A percentile compares a stretch with the other conserved stretches of the same genome.
Conservation (phyloP, 2,329 filamentous ascomycete species). For the Didymellaceae sp. region DNA sequence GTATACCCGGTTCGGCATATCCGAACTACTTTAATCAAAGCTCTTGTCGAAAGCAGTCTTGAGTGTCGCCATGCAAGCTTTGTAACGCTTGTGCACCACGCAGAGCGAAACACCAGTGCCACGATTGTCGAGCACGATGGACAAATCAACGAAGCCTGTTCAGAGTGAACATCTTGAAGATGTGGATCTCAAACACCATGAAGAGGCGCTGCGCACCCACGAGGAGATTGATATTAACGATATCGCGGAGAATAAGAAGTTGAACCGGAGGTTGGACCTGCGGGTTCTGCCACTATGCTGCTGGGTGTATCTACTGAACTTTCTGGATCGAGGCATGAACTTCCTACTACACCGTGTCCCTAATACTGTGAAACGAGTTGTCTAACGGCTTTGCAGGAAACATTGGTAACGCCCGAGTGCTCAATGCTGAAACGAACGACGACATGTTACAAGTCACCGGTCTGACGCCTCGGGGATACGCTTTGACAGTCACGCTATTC, state of each 20-base stretch:
- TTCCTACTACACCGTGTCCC: neutral
- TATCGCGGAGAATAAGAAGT: neutral
- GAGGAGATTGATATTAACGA: slow-evolving; percentile 10
- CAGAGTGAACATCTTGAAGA: slow-evolving; percentile 4
- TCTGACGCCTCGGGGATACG: slow-evolving; percentile 66
- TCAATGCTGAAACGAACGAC: slow-evolving; percentile 66
- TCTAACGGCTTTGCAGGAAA: slow-evolving; percentile 58
- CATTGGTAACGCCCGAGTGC: slow-evolving; percentile 64
- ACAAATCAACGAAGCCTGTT: neutral
- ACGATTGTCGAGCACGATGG: neutral
- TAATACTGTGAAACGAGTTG: neutral
- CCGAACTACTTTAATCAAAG: neutral
- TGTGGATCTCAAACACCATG: neutral
- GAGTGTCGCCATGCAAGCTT: no score
- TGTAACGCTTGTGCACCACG: neutral
- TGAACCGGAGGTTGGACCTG: slow-evolving; percentile 52
- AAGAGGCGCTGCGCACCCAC: neutral
- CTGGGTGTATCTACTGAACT: slow-evolving; percentile 67
- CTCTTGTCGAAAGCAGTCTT: no score
- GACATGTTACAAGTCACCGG: slow-evolving; percentile 68
- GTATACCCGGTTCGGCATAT: slow-evolving; percentile 6
- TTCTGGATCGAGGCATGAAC: slow-evolving; percentile 59
- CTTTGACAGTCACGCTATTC: slow-evolving; percentile 38
- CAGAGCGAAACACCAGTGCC: neutral
- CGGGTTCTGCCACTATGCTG: slow-evolving; percentile 69